A percentile compares a stretch with the other conserved stretches of the same genome.
These are phyloP conservation scores for Hemileccinum hortonii DNA, from an alignment of 1,284 basidiomycete species.

Conservation along the genomic window DNA sequence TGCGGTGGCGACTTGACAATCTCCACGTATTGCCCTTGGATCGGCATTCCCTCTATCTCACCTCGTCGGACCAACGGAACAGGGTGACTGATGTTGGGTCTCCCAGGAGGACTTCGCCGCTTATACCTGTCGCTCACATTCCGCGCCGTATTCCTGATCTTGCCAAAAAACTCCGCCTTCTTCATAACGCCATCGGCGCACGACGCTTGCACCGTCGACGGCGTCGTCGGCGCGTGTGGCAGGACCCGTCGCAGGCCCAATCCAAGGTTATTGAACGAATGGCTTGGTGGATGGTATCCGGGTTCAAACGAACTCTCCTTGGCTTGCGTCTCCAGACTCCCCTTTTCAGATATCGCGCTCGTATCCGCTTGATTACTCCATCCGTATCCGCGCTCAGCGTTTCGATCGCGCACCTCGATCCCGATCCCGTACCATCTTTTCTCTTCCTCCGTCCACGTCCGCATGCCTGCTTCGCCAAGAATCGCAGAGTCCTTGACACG, in stretches of 20 bases:
- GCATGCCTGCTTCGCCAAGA: constrained; percentile 54
- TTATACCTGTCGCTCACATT: constrained; percentile 62
- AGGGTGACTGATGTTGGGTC: constrained; percentile 55
- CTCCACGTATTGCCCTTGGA: constrained; percentile 33
- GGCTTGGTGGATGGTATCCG: constrained; percentile 17
- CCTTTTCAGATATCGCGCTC: constrained; percentile 30
- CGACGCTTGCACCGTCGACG: constrained; percentile 27
- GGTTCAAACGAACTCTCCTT: constrained; percentile 31
- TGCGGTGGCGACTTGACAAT: constrained; percentile 27
- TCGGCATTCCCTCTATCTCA: constrained; percentile 18
- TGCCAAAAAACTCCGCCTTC: constrained; percentile 64
- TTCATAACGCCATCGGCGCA: constrained; percentile 54
- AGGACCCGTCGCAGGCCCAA: constrained; percentile 49
- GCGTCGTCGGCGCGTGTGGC: constrained; percentile 23
- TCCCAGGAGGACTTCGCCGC: constrained; percentile 36
- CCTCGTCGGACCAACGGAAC: constrained; percentile 37
- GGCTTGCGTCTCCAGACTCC: constrained; percentile 22
- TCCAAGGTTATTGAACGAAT: constrained; percentile 42
- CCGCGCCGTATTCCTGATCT: constrained; percentile 58
- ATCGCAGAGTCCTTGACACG: constrained; percentile 58
- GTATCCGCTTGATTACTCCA: constrained; percentile 33
- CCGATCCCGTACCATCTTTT: constrained; percentile 65
- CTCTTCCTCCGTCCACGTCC: constrained; percentile 60
- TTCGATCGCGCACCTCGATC: constrained; percentile 32
- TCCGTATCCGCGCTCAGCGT: constrained; percentile 27